Evolutionary conservation across 2,329 filamentous ascomycete species (phyloP).

Genomic region (Sporothrix curviconia): DNA sequence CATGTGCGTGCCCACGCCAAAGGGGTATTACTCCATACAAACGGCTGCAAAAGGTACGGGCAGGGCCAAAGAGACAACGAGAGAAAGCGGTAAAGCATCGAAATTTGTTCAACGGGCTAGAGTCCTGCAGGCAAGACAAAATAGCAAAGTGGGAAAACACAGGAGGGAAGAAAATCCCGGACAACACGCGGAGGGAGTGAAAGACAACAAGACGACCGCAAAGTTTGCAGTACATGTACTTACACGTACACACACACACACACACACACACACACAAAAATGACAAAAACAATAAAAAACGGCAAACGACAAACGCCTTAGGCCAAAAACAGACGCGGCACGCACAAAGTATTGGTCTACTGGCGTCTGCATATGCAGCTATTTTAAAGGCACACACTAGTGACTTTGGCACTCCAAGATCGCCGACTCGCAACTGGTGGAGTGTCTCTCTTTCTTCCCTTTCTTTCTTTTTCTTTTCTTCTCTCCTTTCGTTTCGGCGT

Average conservation of each 20-base stretch:
- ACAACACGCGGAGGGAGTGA: too few relatives aligned
- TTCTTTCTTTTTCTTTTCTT: neutral
- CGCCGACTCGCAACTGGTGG: conserved; percentile 2
- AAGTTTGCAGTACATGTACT: neutral
- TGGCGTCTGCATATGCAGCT: conserved; percentile 8
- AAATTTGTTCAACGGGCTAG: neutral
- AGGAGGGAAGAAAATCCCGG: neutral
- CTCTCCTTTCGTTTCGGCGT: neutral
- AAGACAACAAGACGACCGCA: neutral
- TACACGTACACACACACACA: neutral
- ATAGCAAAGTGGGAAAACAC: neutral
- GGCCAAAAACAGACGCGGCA: neutral
- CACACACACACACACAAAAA: neutral
- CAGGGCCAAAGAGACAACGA: too few relatives aligned
- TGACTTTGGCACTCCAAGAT: neutral
- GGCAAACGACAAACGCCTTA: neutral
- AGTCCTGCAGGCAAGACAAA: neutral
- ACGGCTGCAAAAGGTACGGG: too few relatives aligned
- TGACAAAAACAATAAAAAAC: neutral
- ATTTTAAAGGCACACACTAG: neutral
- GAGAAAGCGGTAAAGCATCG: neutral
- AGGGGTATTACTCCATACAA: neutral
- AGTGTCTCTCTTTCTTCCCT: neutral
- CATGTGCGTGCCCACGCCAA: neutral
- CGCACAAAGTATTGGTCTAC: neutral